These are phyloP conservation scores for Ballota nigra DNA, from an alignment of 257 asterid genomes.

Conservation along the genomic window DNA sequence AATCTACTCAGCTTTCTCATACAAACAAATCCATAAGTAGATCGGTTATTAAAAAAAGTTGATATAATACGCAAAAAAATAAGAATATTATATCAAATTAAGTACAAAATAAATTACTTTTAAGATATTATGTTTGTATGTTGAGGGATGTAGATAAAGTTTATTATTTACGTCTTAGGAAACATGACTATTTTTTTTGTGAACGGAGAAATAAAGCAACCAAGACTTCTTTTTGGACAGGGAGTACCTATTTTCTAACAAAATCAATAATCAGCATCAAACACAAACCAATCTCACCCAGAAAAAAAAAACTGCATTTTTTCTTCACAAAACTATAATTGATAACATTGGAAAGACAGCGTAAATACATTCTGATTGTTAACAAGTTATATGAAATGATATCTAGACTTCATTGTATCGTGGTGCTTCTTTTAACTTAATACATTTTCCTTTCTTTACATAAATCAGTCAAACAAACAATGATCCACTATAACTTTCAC, in stretches of 20 bases:
- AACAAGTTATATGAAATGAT: background rate
- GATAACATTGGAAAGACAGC: background rate
- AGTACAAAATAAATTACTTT: too few species aligned
- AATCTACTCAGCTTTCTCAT: background rate
- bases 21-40: background rate
- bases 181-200: too few species aligned
- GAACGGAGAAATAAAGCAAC: too few species aligned
- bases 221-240: too few species aligned
- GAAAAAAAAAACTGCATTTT: too few species aligned
- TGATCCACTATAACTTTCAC: conserved; percentile 24
- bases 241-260: background rate
- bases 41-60: too few species aligned
- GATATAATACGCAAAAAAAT: too few species aligned
- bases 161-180: too few species aligned
- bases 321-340: background rate
- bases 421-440: background rate
- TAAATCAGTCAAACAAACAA: conserved; percentile 27
- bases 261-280: background rate
- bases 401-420: background rate
- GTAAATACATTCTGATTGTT: background rate
- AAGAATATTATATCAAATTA: too few species aligned
- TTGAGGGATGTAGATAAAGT: too few species aligned
- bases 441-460: conserved; percentile 33
- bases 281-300: background rate
- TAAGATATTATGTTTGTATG: too few species aligned